phyloP scores from a whole-genome alignment of 495 filamentous ascomycete species.

The Cercophora samala region DNA sequence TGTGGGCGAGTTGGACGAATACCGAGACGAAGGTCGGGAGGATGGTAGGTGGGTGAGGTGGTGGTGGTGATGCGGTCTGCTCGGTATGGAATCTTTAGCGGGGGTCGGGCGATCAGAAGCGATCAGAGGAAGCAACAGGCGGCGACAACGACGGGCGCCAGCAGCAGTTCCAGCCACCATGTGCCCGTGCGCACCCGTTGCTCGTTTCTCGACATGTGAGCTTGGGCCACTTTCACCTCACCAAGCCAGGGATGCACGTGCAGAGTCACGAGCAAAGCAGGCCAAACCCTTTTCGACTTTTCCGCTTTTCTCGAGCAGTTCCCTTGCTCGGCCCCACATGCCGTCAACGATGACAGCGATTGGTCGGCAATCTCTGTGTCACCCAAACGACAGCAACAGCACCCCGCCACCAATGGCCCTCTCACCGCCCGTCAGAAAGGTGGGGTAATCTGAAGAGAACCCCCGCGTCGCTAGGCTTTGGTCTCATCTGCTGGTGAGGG shows the following conservation, averaged over 20 bases:
- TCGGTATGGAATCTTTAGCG: background rate
- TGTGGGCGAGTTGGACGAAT: background rate
- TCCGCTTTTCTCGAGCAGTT: too few species aligned
- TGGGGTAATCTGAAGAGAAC: background rate
- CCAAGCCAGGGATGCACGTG: background rate
- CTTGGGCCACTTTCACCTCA: background rate
- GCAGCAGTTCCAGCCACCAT: background rate
- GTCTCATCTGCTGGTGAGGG: background rate
- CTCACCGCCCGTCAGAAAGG: background rate
- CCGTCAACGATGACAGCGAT: background rate
- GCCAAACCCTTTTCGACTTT: background rate
- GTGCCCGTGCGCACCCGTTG: background rate
- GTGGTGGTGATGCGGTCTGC: background rate
- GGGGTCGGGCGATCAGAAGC: background rate
- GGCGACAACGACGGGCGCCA: background rate
- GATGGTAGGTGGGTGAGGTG: background rate
- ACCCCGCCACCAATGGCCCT: background rate
- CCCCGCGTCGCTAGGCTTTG: background rate
- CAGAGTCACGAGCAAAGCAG: background rate
- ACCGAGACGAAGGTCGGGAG: background rate
- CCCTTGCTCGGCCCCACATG: background rate
- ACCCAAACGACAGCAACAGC: constrained; percentile 5
- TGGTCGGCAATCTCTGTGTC: background rate
- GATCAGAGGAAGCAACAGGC: too few species aligned
- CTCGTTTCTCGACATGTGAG: too few species aligned